Evolutionary conservation across 306 rosid species (phyloP), one percentile per base, ranked within the genome.

Genomic region (Casuarina cunninghamiana): DNA sequence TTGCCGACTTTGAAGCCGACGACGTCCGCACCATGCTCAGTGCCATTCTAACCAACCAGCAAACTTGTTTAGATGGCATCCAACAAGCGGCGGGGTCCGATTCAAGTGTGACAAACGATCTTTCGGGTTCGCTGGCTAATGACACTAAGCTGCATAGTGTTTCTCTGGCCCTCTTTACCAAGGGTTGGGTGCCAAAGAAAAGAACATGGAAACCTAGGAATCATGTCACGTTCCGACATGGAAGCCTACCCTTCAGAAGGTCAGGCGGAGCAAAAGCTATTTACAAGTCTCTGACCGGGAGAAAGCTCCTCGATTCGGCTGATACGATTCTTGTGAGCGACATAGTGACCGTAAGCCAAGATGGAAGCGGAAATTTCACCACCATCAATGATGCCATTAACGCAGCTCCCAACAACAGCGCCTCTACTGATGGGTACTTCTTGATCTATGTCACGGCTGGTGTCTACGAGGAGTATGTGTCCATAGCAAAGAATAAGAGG

Each of bases 361-460:
- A 67, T 42, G 71, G 71, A 42, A 67, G 16, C 48, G 51, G 71
- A 9, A 67, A 67, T 13, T 67, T 67, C 71, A 67, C 71, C 35
- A 17, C 48, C 71, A 67, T 67, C 48, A 67, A n/a, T 42, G 71
- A 41, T 17, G 71, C 51, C 51, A 37, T 67, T 21, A 41, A 17
- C 3, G 71, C 71, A 42, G 71, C 71, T 42, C 71, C 71, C 2
- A 42, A 8, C 16, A 67, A 67, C 12, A 15, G 12, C 32, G n/a
- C 13, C 4, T 43, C 71, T 42, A 43, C 71, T 1, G 50, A 41
- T 17, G 71, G 71, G 3, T 67, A 42, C 35, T 67, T 67, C 71
- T 67, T 67, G 71, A 67, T 67, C 50, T 67, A 67, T 3, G 71
- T 67, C 71, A 67, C 4, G 37, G 50, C 37, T 10, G 71, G 71